Evolutionary conservation across 2,329 filamentous ascomycete genomes (phyloP).

Genomic region (Phaeoacremonium minimum): DNA sequence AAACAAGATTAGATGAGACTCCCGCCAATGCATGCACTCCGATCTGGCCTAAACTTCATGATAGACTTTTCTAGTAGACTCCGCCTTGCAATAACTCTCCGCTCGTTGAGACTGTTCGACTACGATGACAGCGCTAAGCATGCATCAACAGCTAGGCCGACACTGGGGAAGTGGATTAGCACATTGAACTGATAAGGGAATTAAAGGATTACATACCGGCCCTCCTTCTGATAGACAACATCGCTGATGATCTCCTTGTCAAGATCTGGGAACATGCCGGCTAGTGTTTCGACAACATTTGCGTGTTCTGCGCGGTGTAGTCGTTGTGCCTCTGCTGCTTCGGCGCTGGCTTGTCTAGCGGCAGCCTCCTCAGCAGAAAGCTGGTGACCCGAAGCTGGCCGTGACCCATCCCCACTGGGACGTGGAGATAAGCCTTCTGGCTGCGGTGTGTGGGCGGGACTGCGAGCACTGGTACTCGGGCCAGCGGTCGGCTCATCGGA

Average conservation of each 20-base stretch:
- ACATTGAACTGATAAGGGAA: conserved; percentile 1
- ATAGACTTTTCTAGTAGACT: too few species aligned
- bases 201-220: conserved; percentile 63
- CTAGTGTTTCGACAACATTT: conserved; percentile 88
- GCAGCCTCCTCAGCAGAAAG: conserved; percentile 81
- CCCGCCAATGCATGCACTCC: too few species aligned
- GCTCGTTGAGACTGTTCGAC: not conserved
- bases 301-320: conserved; percentile 81
- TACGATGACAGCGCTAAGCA: conserved; percentile 65
- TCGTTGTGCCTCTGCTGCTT: conserved; percentile 79
- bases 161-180: conserved; percentile 44
- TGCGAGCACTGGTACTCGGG: conserved; percentile 27
- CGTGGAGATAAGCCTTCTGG: conserved; percentile 24
- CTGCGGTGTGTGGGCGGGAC: conserved; percentile 27
- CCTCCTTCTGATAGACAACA: conserved; percentile 93
- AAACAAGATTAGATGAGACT: too few species aligned
- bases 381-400: conserved; percentile 30
- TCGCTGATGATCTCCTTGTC: conserved; percentile 94
- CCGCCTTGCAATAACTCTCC: too few species aligned
- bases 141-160: conserved; percentile 80
- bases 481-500: conserved; percentile 54
- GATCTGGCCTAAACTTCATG: too few species aligned
- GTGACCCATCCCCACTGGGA: conserved; percentile 27
- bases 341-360: conserved; percentile 83
- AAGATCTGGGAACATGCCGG: conserved; percentile 94